Evolutionary conservation across 768 basidiomycete species (phyloP), one percentile per base, ranked within the genome.

Genomic region (Leucocoprinus leucothites): DNA sequence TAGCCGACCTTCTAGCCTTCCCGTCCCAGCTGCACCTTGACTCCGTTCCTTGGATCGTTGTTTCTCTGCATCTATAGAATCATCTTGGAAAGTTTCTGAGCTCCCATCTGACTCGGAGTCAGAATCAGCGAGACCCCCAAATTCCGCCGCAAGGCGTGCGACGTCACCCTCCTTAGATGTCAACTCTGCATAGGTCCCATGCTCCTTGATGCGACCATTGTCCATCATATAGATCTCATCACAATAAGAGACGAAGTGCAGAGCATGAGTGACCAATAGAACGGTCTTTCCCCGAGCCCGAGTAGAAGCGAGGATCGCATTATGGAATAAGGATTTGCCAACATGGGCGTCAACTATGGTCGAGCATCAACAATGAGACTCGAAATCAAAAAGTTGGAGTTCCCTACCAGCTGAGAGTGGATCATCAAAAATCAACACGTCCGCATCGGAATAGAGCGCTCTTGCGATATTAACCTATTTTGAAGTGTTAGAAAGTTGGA

Each of bases 231-330:
- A 83, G 61, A 95, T 86, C 63, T 88, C 87, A 69, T 94, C 91
- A 45, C 88, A 89, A 51, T 86, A 72, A 0, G 89, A 85, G 11
- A 95, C 75, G 72, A 94, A 87, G 69, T 95, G 91, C 14, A 94
- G 74, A 1, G 89, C 91, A 66, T 94, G 91, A 0, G 93, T 95
- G 34, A 94, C 91, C 56, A 95, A 81, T 46, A 95, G 76, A 22
- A 88, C 80, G 2, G 92, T 91, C 66, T 89, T 90, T 44, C 78
- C 80, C 18, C 58, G 59, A 49, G 65, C 60, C 8, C 68, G 65
- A 47, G 71, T 65, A 13, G 65, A 74, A 0, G 69, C 69, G 9
- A 83, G 58, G 61, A 89, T 84, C n/a, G 84, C 86, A 51, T 82
- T 76, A 42, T 81, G 73, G 65, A 91, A 89, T 1, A 91, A 73